These are phyloP conservation scores for Suhomyces ambrosiae DNA, from an alignment of 1,139 yeast species.

Conservation along the genomic window DNA sequence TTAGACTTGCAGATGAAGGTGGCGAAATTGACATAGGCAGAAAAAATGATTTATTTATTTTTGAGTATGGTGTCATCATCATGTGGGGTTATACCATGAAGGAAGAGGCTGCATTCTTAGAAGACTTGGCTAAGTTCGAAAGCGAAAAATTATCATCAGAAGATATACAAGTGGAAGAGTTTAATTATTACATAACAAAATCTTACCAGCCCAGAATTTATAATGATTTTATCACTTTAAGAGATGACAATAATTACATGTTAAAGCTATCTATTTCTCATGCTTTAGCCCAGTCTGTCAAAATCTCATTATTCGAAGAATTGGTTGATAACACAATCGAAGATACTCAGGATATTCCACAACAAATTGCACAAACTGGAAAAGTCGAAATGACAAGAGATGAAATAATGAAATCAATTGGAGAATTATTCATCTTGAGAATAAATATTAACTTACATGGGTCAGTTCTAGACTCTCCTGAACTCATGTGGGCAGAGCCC, in stretches of 20 bases:
- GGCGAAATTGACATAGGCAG: slow-evolving; percentile 87
- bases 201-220: slow-evolving; percentile 94
- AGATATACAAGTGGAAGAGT: slow-evolving; percentile 91
- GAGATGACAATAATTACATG: slow-evolving; percentile 92
- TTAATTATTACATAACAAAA: slow-evolving; percentile 89
- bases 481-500: slow-evolving; percentile 98
- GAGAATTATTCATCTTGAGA: slow-evolving; percentile 87
- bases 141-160: slow-evolving; percentile 86
- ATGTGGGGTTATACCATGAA: slow-evolving; percentile 90
- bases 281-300: slow-evolving; percentile 90
- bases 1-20: slow-evolving; percentile 86
- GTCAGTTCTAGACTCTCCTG: slow-evolving; percentile 93
- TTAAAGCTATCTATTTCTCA: slow-evolving; percentile 85
- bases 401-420: slow-evolving; percentile 94
- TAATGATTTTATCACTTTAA: slow-evolving; percentile 87
- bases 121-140: slow-evolving; percentile 84
- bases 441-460: slow-evolving; percentile 93
- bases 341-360: slow-evolving; percentile 95
- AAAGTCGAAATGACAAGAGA: slow-evolving; percentile 92
- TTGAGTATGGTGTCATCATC: slow-evolving; percentile 93
- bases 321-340: slow-evolving; percentile 94
- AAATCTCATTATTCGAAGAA: slow-evolving; percentile 92
- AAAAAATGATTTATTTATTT: slow-evolving; percentile 78
- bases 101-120: slow-evolving; percentile 82
- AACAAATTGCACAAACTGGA: slow-evolving; percentile 91